Conservation (phyloP, 2,329 filamentous ascomycete genomes). For the Botrytis pseudocinerea region DNA sequence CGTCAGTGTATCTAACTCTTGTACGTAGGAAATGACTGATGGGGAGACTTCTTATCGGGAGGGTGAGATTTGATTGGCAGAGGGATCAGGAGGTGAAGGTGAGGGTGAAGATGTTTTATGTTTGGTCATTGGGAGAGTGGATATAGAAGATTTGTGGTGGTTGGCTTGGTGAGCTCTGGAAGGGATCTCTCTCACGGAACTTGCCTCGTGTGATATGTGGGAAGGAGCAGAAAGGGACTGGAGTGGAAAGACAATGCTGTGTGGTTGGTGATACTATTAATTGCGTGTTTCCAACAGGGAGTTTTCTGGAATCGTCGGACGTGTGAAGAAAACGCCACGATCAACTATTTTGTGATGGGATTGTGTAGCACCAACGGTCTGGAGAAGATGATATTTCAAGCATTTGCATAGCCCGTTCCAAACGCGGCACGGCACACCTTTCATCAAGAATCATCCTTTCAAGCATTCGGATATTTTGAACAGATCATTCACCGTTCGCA, state of each 20-base stretch:
- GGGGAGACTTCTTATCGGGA: not conserved
- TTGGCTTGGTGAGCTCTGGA: not conserved
- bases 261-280: not conserved
- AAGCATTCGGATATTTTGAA: no score
- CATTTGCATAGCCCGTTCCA: not conserved
- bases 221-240: not conserved
- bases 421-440: not conserved
- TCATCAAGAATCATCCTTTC: not conserved
- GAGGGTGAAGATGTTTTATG: not conserved
- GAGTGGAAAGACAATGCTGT: not conserved
- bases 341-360: not conserved
- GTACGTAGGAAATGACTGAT: not conserved
- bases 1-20: not conserved
- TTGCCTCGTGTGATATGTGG: not conserved
- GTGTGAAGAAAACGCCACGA: not conserved
- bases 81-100: not conserved
- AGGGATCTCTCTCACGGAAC: not conserved
- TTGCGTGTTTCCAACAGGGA: constrained; percentile 1
- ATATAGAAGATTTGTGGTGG: not conserved
- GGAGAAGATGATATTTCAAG: not conserved
- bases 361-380: no score
- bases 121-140: not conserved
- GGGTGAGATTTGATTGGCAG: not conserved
- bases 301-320: not conserved
- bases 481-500: not conserved